These are phyloP conservation scores for Populus tremula DNA, from an alignment of 345 rosid species.

Conservation along the genomic window DNA sequence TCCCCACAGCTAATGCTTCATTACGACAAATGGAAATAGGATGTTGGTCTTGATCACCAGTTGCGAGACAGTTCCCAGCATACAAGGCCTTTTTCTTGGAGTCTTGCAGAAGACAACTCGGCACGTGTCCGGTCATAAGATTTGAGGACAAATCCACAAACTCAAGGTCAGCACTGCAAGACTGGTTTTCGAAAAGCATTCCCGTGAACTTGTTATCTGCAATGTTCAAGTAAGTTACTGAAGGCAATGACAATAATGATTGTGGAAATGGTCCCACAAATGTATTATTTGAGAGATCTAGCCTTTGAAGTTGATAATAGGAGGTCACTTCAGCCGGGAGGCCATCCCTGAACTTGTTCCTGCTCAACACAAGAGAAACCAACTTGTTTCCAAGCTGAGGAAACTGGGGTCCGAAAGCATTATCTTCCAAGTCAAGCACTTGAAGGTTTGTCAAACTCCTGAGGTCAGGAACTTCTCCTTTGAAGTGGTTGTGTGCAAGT, in stretches of 20 bases:
- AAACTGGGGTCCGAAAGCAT: slow-evolving; percentile 70
- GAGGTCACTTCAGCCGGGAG: slow-evolving; percentile 55
- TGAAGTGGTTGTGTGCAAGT: slow-evolving; percentile 72
- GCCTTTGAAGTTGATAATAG: slow-evolving; percentile 67
- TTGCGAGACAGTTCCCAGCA: slow-evolving; percentile 63
- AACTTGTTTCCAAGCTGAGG: slow-evolving; percentile 71
- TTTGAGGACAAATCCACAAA: slow-evolving; percentile 77
- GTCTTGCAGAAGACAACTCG: slow-evolving; percentile 52
- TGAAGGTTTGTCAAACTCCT: slow-evolving; percentile 74
- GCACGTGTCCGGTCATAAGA: slow-evolving; percentile 75
- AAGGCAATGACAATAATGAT: slow-evolving; percentile 62
- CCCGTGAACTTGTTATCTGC: slow-evolving; percentile 86
- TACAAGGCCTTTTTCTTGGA: slow-evolving; percentile 47
- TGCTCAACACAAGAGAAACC: slow-evolving; percentile 63
- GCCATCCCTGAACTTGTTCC: slow-evolving; percentile 81
- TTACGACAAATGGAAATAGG: slow-evolving; percentile 68
- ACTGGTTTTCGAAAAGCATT: slow-evolving; percentile 59
- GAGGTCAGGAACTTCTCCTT: slow-evolving; percentile 68
- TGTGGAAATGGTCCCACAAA: slow-evolving; percentile 78
- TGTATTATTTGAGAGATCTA: slow-evolving; percentile 74
- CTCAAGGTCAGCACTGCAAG: slow-evolving; percentile 60
- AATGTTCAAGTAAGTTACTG: slow-evolving; percentile 56
- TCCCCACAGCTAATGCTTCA: slow-evolving; percentile 90
- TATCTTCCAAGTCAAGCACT: slow-evolving; percentile 80
- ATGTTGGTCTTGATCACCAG: slow-evolving; percentile 49